Conservation (phyloP, 768 basidiomycete genomes). For the Pulveroboletus ravenelii region DNA sequence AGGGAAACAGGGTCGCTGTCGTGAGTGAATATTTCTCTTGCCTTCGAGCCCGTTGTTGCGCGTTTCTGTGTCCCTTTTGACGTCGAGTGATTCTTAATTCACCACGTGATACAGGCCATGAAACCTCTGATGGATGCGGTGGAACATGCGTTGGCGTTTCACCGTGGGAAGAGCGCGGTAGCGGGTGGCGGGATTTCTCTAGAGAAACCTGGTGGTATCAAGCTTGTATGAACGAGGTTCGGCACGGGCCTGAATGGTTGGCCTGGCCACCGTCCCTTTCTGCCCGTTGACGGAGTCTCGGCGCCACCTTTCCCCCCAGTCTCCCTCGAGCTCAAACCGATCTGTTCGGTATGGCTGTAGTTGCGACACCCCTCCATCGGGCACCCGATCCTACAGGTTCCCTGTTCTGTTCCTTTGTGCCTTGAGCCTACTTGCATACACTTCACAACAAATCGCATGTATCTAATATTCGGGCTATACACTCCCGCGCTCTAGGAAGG, state of each 20-base stretch:
- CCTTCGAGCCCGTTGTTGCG: not conserved
- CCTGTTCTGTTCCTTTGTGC: not conserved
- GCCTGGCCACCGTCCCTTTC: not conserved
- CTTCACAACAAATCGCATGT: not conserved
- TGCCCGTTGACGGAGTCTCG: not conserved
- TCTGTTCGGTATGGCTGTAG: not conserved
- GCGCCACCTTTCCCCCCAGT: not conserved
- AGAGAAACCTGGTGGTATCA: slow-evolving; percentile 7
- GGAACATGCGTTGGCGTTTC: slow-evolving; percentile 63
- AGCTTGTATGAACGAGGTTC: slow-evolving; percentile 5
- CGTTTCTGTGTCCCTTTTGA: not conserved
- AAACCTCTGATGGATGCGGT: slow-evolving; percentile 70
- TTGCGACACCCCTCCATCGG: not conserved
- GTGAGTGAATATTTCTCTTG: slow-evolving; percentile 39
- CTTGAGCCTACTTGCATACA: not conserved
- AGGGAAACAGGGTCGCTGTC: slow-evolving; percentile 54
- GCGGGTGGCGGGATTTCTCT: slow-evolving; percentile 5
- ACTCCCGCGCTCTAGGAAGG: not conserved
- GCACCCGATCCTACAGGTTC: not conserved
- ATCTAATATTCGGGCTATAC: not conserved
- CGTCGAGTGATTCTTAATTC: not conserved
- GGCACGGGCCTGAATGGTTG: not conserved
- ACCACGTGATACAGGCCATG: slow-evolving; percentile 53
- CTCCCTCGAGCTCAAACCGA: not conserved
- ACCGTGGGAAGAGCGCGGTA: slow-evolving; percentile 36